Evolutionary conservation across 2,329 filamentous ascomycete species (phyloP).

Genomic region (Ophiostoma perfectum): DNA sequence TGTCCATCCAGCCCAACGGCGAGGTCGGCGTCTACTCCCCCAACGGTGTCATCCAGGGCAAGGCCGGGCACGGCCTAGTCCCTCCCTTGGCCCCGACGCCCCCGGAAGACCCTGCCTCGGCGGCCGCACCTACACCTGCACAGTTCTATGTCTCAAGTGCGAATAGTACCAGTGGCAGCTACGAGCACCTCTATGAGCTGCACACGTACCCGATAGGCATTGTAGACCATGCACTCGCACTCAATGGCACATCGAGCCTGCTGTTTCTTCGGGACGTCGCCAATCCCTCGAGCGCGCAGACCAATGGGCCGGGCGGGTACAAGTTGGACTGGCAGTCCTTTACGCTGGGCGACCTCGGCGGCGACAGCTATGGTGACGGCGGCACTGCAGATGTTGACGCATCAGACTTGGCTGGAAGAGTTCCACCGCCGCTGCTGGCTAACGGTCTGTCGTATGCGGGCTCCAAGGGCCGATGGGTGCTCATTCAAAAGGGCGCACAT

Average conservation of each 20-base stretch:
- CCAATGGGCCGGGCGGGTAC: constrained; percentile 28
- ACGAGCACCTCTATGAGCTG: constrained; percentile 30
- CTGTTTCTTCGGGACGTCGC: constrained; percentile 34
- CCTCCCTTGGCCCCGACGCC: not conserved
- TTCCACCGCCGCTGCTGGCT: constrained; percentile 14
- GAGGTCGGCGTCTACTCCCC: constrained; percentile 32
- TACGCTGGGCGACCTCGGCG: constrained; percentile 27
- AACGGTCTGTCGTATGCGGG: constrained; percentile 25
- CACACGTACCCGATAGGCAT: constrained; percentile 37
- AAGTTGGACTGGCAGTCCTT: constrained; percentile 36
- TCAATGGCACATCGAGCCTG: constrained; percentile 34
- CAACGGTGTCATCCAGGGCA: constrained; percentile 1
- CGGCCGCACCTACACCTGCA: not conserved
- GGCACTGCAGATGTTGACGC: not conserved
- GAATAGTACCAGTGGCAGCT: not conserved
- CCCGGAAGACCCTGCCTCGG: not conserved
- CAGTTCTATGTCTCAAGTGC: not conserved
- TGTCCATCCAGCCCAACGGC: constrained; percentile 31
- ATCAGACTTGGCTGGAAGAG: not conserved
- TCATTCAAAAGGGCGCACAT: constrained; percentile 30
- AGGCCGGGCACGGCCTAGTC: not conserved
- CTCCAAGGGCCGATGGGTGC: constrained; percentile 33
- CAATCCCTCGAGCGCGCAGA: constrained; percentile 30
- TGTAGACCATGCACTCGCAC: constrained; percentile 36
- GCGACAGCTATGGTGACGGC: not conserved